These are phyloP conservation scores for Nematocida displodere DNA, from an alignment of 371 early-diverging fungal species.

Conservation along the genomic window DNA sequence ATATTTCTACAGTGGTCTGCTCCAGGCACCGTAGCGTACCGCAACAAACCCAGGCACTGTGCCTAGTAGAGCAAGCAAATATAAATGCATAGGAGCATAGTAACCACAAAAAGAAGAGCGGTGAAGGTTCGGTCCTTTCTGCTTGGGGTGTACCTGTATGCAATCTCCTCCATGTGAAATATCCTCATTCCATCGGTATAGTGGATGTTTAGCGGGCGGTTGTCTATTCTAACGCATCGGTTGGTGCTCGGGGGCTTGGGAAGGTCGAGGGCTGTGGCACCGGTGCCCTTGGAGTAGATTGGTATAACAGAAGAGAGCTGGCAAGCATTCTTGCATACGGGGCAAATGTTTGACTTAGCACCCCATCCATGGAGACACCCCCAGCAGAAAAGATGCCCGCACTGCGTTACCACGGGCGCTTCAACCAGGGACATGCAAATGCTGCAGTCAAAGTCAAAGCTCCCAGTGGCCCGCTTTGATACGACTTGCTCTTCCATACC, in stretches of 20 bases:
- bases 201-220: neutral
- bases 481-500: constrained; percentile 41
- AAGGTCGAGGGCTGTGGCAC: neutral
- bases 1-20: neutral
- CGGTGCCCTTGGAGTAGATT: constrained; percentile 48
- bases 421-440: constrained; percentile 53
- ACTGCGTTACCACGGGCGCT: constrained; percentile 51
- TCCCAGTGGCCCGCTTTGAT: neutral
- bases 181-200: constrained; percentile 17
- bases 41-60: too few relatives aligned
- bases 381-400: constrained; percentile 62
- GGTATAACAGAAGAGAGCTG: constrained; percentile 46
- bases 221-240: neutral
- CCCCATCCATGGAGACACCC: constrained; percentile 53
- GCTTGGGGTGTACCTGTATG: constrained; percentile 25
- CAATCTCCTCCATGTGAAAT: constrained; percentile 42
- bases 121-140: constrained; percentile 19
- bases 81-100: constrained; percentile 38
- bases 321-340: constrained; percentile 52
- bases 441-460: constrained; percentile 56
- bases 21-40: too few relatives aligned
- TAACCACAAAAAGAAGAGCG: constrained; percentile 28
- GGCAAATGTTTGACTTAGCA: constrained; percentile 48
- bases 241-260: neutral
- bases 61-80: constrained; percentile 23